Percentiles rank a stretch among this genome's conserved stretches.
Evolutionary conservation across 805 yeast genomes (phyloP).

Genomic region (Yarrowia sp.): DNA sequence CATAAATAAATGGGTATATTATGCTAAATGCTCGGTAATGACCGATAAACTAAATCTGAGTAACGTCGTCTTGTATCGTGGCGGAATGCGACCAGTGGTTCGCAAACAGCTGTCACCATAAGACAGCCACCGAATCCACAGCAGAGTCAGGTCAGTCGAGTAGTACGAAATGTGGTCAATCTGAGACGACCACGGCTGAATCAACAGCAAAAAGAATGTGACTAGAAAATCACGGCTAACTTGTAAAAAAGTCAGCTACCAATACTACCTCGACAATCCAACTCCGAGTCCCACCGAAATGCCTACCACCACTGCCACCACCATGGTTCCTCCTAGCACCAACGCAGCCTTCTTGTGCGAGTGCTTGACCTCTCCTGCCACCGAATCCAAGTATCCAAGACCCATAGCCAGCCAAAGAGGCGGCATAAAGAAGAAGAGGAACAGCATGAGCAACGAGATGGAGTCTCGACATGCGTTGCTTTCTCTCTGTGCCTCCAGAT

Average conservation of each 20-base stretch:
- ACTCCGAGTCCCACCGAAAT: conserved; percentile 24
- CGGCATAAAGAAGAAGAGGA: conserved; percentile 34
- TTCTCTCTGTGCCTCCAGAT: conserved; percentile 12
- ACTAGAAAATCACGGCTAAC: neutral
- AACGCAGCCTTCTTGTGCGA: conserved; percentile 37
- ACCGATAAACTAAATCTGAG: neutral
- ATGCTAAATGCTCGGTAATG: conserved; percentile 21
- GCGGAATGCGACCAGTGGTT: neutral
- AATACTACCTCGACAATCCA: conserved; percentile 6
- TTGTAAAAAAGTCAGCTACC: neutral
- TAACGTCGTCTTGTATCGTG: neutral
- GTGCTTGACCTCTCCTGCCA: conserved; percentile 37
- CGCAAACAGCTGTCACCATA: neutral
- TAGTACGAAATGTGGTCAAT: neutral
- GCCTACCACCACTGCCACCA: conserved; percentile 15
- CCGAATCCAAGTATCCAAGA: conserved; percentile 39
- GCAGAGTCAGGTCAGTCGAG: neutral
- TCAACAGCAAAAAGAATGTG: neutral
- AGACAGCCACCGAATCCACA: neutral
- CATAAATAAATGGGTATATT: conserved; percentile 15
- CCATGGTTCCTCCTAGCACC: conserved; percentile 32
- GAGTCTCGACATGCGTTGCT: conserved; percentile 9
- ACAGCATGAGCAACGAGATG: conserved; percentile 8
- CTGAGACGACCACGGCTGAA: neutral
- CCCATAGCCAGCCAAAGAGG: conserved; percentile 42